Conservation (phyloP, 1,139 yeast species). For the Spencermartinsiella ligniputridi region DNA sequence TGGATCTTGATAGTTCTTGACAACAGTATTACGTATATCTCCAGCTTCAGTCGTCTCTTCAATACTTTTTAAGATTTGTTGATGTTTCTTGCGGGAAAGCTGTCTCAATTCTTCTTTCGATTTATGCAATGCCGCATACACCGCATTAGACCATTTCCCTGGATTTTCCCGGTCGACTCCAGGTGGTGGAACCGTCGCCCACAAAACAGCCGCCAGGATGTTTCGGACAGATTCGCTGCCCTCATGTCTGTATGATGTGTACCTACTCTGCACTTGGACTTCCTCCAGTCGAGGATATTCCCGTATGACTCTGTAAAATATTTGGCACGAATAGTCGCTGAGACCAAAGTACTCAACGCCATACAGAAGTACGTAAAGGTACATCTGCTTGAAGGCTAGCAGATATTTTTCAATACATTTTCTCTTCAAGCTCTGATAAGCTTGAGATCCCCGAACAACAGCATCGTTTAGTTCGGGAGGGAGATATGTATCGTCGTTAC, state of each 20-base stretch:
- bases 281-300: background rate
- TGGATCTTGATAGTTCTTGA: background rate
- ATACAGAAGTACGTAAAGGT: background rate
- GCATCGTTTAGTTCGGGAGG: background rate
- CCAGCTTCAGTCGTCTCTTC: background rate
- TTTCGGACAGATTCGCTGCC: background rate
- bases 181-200: background rate
- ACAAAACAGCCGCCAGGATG: background rate
- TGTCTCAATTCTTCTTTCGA: background rate
- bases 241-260: background rate
- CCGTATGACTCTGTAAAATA: background rate
- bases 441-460: background rate
- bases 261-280: background rate
- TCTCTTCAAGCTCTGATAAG: background rate
- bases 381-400: background rate
- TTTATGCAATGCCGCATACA: background rate
- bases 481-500: background rate
- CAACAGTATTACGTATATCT: background rate
- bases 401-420: background rate
- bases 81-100: background rate
- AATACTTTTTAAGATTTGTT: background rate
- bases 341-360: slow-evolving; percentile 1
- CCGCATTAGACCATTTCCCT: background rate
- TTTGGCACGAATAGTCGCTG: background rate
- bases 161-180: background rate